Base-by-base conservation (phyloP, 2,329 filamentous ascomycete genomes). In the Lomentospora prolificans region DNA sequence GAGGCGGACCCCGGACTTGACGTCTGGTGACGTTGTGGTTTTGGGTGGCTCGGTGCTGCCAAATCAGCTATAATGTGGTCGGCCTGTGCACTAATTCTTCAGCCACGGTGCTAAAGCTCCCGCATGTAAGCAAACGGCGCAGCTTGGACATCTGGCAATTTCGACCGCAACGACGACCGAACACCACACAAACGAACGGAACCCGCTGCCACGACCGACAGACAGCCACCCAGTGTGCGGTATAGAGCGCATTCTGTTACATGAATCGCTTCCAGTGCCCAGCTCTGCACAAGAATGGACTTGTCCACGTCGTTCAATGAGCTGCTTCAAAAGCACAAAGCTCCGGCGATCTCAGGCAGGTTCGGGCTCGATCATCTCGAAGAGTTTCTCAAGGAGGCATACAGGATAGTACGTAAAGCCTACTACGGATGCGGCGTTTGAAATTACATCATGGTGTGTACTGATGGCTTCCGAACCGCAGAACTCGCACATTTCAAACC, bases 341-440 rank as follows among this genome's bases (percentile, higher is more conserved):
- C 78, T 48, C 72, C 73, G 27, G 71, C 75, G 6, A 75, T 78
- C 10, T 71, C 65, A 55, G 64, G 64, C 50, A 64, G 65, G 60
- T 75, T 75, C 60, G 73, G 68, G 57, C 63, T 75, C 51, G 73
- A 79, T 61, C 77, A 71, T 62, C 79, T 94, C 53, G 89, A 96
- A 67, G 87, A 87, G 64, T 99, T 97, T 67, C 75, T 97, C 31
- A 90, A 92, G 66, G 92, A 97, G 72, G 94, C 94, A 55, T 94
- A 95, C 72, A 83, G 87, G 67, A 96, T 97, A 69, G 91, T 95
- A 74, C 65, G 79, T 69, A 53, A 9, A 53, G n/a, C 7, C 1
- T 50, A 4, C 60, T 62, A n/a, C n/a, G n/a, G n/a, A n/a, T n/a
- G n/a, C n/a, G n/a, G n/a, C n/a, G n/a, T n/a, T n/a, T n/a, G n/a